phyloP scores from a whole-genome alignment of 495 filamentous ascomycete genomes.

The Penicillium fimorum region DNA sequence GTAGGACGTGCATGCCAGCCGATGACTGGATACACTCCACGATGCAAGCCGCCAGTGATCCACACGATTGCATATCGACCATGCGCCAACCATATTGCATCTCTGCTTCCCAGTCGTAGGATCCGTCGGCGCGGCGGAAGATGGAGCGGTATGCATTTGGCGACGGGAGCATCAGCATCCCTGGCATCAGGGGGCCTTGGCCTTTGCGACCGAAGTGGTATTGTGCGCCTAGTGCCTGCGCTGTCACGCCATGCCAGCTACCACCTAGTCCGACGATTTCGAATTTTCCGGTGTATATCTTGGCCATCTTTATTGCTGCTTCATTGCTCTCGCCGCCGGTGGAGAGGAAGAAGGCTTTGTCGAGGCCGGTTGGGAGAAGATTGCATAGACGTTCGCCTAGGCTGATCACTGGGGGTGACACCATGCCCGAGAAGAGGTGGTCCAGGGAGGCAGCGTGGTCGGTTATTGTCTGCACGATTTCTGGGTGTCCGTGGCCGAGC shows the following conservation, averaged over 20 bases:
- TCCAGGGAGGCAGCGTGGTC: conserved; percentile 44
- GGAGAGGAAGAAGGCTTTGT: conserved; percentile 49
- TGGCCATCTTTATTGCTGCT: conserved; percentile 51
- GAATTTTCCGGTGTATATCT: conserved; percentile 51
- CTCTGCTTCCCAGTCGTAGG: conserved; percentile 57
- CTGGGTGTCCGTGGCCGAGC: conserved; percentile 50
- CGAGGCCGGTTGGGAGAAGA: conserved; percentile 40
- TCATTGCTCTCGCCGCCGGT: conserved; percentile 52
- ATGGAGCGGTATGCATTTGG: conserved; percentile 55
- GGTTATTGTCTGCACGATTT: conserved; percentile 45
- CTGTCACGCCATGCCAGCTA: conserved; percentile 50
- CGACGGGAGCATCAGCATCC: conserved; percentile 47
- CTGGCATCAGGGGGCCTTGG: conserved; percentile 32
- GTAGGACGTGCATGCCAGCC: conserved; percentile 48
- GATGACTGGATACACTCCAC: conserved; percentile 53
- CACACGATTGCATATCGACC: conserved; percentile 51
- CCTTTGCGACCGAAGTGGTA: conserved; percentile 45
- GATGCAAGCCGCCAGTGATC: conserved; percentile 54
- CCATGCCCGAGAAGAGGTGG: conserved; percentile 51
- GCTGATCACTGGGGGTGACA: conserved; percentile 46
- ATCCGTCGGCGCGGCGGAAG: conserved; percentile 49
- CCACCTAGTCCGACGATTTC: conserved; percentile 50
- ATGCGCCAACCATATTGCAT: conserved; percentile 53
- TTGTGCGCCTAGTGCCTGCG: conserved; percentile 34
- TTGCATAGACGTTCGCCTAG: conserved; percentile 39